Evolutionary conservation across 192 early-diverging fungal genomes (phyloP), one percentile per base, ranked within the genome.

Genomic region (Lunasporangiospora selenospora): DNA sequence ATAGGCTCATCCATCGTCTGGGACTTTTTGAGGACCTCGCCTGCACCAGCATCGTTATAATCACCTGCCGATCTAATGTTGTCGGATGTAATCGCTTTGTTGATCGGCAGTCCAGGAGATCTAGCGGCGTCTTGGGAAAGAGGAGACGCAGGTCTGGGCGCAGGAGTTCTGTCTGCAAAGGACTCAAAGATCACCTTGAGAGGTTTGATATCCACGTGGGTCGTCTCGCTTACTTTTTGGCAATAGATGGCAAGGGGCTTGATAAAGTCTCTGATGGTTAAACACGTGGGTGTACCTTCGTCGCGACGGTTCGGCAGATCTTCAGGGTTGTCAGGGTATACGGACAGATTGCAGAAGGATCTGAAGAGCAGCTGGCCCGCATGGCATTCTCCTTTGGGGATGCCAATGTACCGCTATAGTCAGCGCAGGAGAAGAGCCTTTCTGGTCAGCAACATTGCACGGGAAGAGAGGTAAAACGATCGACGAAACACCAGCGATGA

Each of bases 201-300:
- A 1, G 69, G 60, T 1, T 58, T 58, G 31, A 46, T 29, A 47
- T 53, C 60, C 34, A 63, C 1, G 24, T 53, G 36, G 3, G 24
- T 39, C 10, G 21, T 19, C 5, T 58, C 30, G 18, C 48, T 40
- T 12, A 58, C 42, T 10, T 73, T 62, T 3, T 63, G 60, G 15
- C 69, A 73, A 37, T 62, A 73, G 16, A 73, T 40, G 1, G 69
- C 69, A 48, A 73, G 47, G 13, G 69, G 69, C 36, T 63, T 73
- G 46, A 73, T 73, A 9, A 73, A 44, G 39, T 73, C 69, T 2
- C 55, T 23, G 21, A 47, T 23, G 12, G 49, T 52, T 21, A 73
- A 23, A 34, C 6, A 13, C 1, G 10, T 24, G 21, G 60, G 54
- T n/a, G 31, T 40, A n/a, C 47, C 56, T n/a, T n/a, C n/a, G n/a